These are phyloP conservation scores for Euphorbia corollata DNA, from an alignment of 441 rosid species.

Conservation along the genomic window DNA sequence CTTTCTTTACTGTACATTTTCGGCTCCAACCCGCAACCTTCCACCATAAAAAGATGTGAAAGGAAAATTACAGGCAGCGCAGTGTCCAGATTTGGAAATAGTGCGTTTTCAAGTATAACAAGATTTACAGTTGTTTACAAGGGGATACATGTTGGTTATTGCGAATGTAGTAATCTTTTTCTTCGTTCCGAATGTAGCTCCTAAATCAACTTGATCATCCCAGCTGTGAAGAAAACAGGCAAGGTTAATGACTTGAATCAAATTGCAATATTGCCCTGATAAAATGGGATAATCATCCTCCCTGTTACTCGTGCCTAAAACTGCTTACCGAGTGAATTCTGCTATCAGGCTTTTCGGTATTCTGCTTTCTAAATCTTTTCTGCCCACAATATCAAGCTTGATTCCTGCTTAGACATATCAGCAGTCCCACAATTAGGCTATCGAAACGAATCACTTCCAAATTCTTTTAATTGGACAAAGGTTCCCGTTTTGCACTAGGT, in stretches of 20 bases:
- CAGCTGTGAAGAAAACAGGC: conserved; percentile 6
- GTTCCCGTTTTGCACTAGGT: conserved; percentile 17
- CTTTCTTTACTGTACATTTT: conserved; percentile 26
- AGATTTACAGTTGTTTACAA: conserved; percentile 32
- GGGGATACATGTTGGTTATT: conserved; percentile 12
- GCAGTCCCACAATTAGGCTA: neutral
- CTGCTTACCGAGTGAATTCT: neutral
- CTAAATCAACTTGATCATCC: neutral
- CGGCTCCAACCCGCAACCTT: conserved; percentile 12
- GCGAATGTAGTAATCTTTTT: conserved; percentile 9
- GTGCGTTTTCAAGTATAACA: conserved; percentile 18
- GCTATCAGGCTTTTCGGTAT: neutral
- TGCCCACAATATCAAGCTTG: conserved; percentile 1
- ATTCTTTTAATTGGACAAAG: conserved; percentile 5
- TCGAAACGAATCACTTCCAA: conserved; percentile 6
- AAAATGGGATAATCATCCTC: neutral
- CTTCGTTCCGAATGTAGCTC: neutral
- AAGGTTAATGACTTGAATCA: neutral
- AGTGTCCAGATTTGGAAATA: conserved; percentile 7
- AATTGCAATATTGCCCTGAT: neutral
- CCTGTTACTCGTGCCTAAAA: neutral
- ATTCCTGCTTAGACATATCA: neutral
- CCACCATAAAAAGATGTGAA: conserved; percentile 16
- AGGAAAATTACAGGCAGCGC: neutral
- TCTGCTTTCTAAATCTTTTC: conserved; percentile 2